Conservation (phyloP, 202 grass and related monocot genomes). For the Schoenoplectus tabernaemontani region DNA sequence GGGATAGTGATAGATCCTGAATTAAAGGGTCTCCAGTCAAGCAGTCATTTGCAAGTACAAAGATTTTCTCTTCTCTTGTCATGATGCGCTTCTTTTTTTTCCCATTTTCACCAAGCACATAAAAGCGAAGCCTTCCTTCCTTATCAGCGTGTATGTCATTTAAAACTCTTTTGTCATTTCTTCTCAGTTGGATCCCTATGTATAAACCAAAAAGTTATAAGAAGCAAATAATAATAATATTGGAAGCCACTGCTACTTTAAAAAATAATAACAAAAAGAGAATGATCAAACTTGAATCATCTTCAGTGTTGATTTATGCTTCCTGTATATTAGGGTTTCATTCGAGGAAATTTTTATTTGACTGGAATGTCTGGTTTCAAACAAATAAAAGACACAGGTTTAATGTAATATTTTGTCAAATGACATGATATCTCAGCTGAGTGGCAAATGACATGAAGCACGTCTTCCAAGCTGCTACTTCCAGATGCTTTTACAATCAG, state of each 20-base stretch:
- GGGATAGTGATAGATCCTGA: conserved; percentile 83
- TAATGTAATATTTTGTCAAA: conserved; percentile 15
- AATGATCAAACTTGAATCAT: not conserved
- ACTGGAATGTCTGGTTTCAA: not conserved
- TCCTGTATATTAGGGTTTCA: not conserved
- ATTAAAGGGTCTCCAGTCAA: conserved; percentile 75
- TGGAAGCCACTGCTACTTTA: too few relatives aligned
- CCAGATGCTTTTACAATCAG: conserved; percentile 78
- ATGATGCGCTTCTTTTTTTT: conserved; percentile 83
- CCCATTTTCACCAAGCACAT: conserved; percentile 67
- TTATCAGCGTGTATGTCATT: conserved; percentile 89
- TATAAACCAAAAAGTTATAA: conserved; percentile 19
- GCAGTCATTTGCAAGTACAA: conserved; percentile 76
- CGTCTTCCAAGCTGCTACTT: conserved; percentile 74
- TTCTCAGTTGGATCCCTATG: conserved; percentile 88
- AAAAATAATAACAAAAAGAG: too few relatives aligned
- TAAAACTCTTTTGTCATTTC: conserved; percentile 81
- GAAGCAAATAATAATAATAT: too few relatives aligned
- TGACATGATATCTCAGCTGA: conserved; percentile 76
- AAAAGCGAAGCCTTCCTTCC: conserved; percentile 69
- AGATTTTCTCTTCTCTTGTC: conserved; percentile 93
- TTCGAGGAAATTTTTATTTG: not conserved
- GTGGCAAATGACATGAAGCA: conserved; percentile 65
- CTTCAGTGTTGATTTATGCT: not conserved
- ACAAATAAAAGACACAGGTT: not conserved